Percentiles rank a stretch among this genome's conserved stretches.
phyloP scores from a whole-genome alignment of 805 yeast species.

The Lipomyces lipofer region DNA sequence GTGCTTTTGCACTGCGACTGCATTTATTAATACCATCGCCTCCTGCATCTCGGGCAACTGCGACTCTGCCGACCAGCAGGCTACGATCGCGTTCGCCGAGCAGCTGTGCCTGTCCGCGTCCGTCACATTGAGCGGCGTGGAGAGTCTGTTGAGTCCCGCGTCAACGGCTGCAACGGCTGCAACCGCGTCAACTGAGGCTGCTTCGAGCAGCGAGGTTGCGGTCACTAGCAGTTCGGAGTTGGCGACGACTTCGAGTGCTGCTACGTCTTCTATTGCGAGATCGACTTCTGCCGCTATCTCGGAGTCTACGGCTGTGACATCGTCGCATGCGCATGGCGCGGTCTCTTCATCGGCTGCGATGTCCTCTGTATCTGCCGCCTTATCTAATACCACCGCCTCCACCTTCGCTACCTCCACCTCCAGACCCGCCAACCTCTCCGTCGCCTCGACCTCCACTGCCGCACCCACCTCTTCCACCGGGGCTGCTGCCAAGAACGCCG shows the following conservation, averaged over 20 bases:
- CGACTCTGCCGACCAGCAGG: slow-evolving; percentile 24
- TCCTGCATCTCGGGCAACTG: slow-evolving; percentile 20
- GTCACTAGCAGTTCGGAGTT: not conserved
- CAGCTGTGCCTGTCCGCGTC: slow-evolving; percentile 18
- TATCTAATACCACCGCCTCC: no score
- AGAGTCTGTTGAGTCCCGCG: slow-evolving; percentile 14
- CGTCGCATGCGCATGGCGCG: not conserved
- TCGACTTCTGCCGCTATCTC: not conserved
- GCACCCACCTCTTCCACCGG: no score
- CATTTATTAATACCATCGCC: slow-evolving; percentile 17
- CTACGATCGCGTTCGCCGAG: slow-evolving; percentile 23
- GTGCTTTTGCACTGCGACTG: slow-evolving; percentile 20
- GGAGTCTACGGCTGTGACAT: not conserved
- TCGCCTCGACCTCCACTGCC: no score
- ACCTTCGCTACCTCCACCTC: not conserved
- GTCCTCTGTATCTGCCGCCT: no score
- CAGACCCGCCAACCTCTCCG: not conserved
- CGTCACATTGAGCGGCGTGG: slow-evolving; percentile 24
- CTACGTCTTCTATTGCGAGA: slow-evolving; percentile 1
- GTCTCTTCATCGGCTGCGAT: not conserved
- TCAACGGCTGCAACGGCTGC: slow-evolving; percentile 5
- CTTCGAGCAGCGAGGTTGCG: slow-evolving; percentile 2
- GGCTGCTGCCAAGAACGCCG: not conserved
- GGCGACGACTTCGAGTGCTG: not conserved
- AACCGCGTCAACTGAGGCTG: not conserved